Evolutionary conservation across 306 rosid genomes (phyloP).

Genomic region (Trifolium fragiferum): DNA sequence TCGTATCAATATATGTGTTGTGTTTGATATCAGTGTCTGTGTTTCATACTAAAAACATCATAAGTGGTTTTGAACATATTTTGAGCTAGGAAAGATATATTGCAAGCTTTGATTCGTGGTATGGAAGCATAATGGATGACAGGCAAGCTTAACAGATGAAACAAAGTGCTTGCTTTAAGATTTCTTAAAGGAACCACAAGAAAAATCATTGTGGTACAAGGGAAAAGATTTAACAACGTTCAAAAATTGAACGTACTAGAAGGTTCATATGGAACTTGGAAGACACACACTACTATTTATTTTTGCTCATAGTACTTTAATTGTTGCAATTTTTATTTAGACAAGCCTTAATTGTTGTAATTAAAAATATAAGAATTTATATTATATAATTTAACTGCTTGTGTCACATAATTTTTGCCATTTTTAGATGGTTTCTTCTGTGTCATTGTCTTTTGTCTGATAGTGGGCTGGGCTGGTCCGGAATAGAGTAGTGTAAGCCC

Average conservation of each 20-base stretch:
- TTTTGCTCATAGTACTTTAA: neutral
- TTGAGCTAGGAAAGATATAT: neutral
- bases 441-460: neutral
- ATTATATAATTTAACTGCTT: neutral
- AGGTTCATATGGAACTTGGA: neutral
- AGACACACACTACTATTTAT: neutral
- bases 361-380: too few relatives aligned
- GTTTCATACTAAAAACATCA: neutral
- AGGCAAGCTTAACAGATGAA: neutral
- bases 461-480: conserved; percentile 5
- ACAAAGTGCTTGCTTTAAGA: neutral
- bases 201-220: neutral
- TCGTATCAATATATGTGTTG: too few relatives aligned
- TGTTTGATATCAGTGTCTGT: too few relatives aligned
- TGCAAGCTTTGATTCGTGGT: neutral
- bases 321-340: too few relatives aligned
- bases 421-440: neutral
- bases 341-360: neutral
- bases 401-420: neutral
- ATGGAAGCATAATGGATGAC: neutral
- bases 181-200: neutral
- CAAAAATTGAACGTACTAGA: neutral
- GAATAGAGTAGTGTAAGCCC: conserved; percentile 1
- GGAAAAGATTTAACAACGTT: neutral
- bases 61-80: neutral